These are phyloP conservation scores for Perilla frutescens DNA, from an alignment of 257 asterid genomes.

Conservation along the genomic window DNA sequence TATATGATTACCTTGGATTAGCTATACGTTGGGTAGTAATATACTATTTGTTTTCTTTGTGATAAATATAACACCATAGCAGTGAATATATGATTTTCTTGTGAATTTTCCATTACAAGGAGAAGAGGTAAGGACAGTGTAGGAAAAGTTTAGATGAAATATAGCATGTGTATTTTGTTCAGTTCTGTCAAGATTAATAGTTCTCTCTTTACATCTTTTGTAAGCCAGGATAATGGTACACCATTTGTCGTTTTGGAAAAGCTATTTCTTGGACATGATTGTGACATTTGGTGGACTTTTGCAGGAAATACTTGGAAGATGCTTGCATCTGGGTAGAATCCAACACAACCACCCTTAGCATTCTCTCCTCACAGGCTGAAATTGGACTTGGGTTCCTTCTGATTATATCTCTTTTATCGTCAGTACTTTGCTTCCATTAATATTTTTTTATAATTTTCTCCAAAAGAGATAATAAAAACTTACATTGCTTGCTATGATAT, in stretches of 20 bases:
- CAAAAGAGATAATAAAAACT: neutral
- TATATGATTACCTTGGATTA: constrained; percentile 10
- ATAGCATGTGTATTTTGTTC: neutral
- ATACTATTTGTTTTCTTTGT: neutral
- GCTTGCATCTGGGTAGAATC: constrained; percentile 91
- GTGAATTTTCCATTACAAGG: constrained; percentile 8
- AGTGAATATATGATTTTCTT: constrained; percentile 1
- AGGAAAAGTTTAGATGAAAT: constrained; percentile 27
- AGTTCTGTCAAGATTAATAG: neutral
- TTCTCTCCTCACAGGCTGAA: constrained; percentile 83
- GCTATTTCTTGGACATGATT: constrained; percentile 12
- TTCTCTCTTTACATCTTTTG: neutral
- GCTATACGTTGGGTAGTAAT: neutral
- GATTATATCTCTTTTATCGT: constrained; percentile 74
- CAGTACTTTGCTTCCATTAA: constrained; percentile 42
- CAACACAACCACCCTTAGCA: constrained; percentile 67
- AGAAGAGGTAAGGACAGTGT: neutral
- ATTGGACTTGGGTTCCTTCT: constrained; percentile 80
- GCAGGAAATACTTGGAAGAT: constrained; percentile 88
- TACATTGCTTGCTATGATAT: neutral
- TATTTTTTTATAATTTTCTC: neutral
- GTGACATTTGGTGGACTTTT: constrained; percentile 31
- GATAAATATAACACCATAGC: neutral
- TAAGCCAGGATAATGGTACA: constrained; percentile 2
- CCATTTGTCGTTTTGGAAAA: neutral